Conservation (phyloP, 2,329 filamentous ascomycete genomes). For the Lachnum nothofagi region DNA sequence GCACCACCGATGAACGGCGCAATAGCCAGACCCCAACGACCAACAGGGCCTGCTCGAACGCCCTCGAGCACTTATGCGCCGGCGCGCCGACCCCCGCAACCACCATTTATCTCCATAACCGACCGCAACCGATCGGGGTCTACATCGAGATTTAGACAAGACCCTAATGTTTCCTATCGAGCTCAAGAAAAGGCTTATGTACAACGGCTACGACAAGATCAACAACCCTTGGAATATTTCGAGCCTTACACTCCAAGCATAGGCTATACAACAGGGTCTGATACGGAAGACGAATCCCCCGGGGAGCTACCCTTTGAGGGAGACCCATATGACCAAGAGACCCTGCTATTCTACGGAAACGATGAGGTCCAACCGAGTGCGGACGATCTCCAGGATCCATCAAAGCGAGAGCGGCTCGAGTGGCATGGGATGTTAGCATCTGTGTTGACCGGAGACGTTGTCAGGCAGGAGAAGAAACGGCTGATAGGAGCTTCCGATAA, state of each 20-base stretch:
- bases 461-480: constrained; percentile 95
- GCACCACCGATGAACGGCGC: constrained; percentile 39
- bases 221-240: constrained; percentile 40
- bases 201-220: constrained; percentile 80
- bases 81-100: constrained; percentile 47
- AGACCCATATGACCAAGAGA: constrained; percentile 85
- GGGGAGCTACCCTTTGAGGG: constrained; percentile 77
- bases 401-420: constrained; percentile 83
- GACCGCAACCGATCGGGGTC: constrained; percentile 52
- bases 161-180: constrained; percentile 68
- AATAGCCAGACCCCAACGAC: constrained; percentile 57
- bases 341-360: constrained; percentile 85
- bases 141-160: constrained; percentile 50
- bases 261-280: constrained; percentile 65
- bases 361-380: constrained; percentile 82
- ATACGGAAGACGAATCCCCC: constrained; percentile 86
- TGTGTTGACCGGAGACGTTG: constrained; percentile 91
- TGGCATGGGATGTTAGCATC: constrained; percentile 98
- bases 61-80: constrained; percentile 77
- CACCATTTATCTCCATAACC: constrained; percentile 39
- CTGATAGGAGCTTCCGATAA: constrained; percentile 71
- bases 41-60: constrained; percentile 63
- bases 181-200: constrained; percentile 94
- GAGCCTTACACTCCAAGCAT: constrained; percentile 66
- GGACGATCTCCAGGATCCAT: constrained; percentile 83